Conservation (phyloP, 2,329 filamentous ascomycete species). For the Fusarium torulosum region DNA sequence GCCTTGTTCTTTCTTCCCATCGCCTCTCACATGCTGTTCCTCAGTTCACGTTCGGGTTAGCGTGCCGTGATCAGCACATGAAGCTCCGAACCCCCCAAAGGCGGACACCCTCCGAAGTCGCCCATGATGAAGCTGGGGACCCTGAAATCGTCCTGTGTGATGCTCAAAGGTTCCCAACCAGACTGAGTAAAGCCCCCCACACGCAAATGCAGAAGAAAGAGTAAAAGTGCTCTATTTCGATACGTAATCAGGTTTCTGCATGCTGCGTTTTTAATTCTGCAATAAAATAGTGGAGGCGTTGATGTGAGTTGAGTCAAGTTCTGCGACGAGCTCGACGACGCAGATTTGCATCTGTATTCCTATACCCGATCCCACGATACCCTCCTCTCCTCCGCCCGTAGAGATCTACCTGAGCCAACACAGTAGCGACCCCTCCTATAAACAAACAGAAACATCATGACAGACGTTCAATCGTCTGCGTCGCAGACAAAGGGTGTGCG, state of each 20-base stretch:
- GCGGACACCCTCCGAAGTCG: constrained; percentile 38
- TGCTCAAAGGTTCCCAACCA: constrained; percentile 10
- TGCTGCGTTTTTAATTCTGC: constrained; percentile 9
- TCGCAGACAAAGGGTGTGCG: constrained; percentile 30
- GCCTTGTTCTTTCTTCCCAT: constrained; percentile 7
- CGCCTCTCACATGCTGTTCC: constrained; percentile 7
- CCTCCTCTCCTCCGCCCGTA: neutral
- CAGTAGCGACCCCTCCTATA: neutral
- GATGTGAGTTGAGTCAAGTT: constrained; percentile 26
- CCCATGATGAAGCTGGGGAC: constrained; percentile 24
- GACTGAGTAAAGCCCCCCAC: constrained; percentile 26
- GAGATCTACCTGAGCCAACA: constrained; percentile 9
- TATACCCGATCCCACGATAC: constrained; percentile 7
- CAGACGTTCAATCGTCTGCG: constrained; percentile 19
- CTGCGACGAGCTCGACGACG: constrained; percentile 3
- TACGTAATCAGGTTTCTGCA: constrained; percentile 45
- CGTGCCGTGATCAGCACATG: constrained; percentile 36
- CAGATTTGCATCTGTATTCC: constrained; percentile 27
- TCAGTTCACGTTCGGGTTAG: constrained; percentile 23
- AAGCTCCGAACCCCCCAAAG: constrained; percentile 6
- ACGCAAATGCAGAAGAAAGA: constrained; percentile 6
- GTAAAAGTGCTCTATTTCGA: constrained; percentile 6
- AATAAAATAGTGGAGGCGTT: constrained; percentile 40
- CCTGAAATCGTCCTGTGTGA: constrained; percentile 8
- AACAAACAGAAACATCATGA: constrained; percentile 24